These are phyloP conservation scores for Epichloe brachyelytri DNA, from an alignment of 2,329 filamentous ascomycete species.

Conservation along the genomic window DNA sequence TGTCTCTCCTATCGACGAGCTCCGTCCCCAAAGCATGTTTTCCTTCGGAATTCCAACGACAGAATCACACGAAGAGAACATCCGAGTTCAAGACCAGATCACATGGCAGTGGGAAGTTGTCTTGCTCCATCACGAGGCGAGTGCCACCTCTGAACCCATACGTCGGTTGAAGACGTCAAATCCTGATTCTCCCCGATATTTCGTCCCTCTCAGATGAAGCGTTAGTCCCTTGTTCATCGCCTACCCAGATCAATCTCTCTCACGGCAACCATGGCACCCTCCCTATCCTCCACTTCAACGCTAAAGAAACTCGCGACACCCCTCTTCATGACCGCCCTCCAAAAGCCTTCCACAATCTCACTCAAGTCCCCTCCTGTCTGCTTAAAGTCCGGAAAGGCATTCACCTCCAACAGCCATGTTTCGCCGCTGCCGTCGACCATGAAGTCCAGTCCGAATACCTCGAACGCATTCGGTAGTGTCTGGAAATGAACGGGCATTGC, in stretches of 20 bases:
- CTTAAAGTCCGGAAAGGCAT: constrained; percentile 90
- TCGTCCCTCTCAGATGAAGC: background rate
- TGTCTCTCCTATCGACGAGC: too few species aligned
- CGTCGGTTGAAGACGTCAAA: too few species aligned
- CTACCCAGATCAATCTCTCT: constrained; percentile 40
- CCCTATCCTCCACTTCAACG: constrained; percentile 13
- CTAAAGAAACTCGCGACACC: constrained; percentile 58
- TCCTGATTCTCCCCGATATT: too few species aligned
- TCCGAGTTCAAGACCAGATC: too few species aligned
- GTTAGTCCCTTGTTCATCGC: constrained; percentile 9
- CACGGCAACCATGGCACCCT: constrained; percentile 37
- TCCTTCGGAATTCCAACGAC: too few species aligned
- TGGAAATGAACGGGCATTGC: constrained; percentile 88
- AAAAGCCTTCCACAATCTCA: constrained; percentile 61
- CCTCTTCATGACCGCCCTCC: constrained; percentile 57
- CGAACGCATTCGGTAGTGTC: constrained; percentile 75
- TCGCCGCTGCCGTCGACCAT: constrained; percentile 54
- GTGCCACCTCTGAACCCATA: too few species aligned
- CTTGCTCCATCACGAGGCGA: too few species aligned
- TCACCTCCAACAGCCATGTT: constrained; percentile 77
- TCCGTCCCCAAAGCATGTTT: too few species aligned
- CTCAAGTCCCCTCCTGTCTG: constrained; percentile 78
- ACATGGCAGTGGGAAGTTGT: too few species aligned
- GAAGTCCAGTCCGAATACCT: constrained; percentile 86
- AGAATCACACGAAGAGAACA: too few species aligned